Conservation (phyloP, 345 rosid genomes). For the Laguncularia racemosa region DNA sequence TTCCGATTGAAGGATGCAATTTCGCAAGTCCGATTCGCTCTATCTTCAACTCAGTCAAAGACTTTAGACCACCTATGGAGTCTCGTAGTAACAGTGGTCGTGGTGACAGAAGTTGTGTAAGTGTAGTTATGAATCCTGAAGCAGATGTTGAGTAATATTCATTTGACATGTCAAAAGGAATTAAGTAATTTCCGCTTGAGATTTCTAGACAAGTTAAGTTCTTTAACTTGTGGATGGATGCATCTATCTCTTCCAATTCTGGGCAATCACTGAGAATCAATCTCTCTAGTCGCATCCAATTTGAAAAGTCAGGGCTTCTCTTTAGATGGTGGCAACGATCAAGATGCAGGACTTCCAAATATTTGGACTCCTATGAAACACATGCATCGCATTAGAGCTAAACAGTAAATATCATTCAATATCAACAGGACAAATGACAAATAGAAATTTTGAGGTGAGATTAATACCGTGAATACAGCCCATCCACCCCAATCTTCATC, state of each 20-base stretch:
- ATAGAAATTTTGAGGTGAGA: background rate
- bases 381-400: no score
- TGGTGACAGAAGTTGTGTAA: background rate
- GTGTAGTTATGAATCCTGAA: no score
- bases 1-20: background rate
- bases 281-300: background rate
- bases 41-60: background rate
- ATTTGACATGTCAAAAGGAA: accelerated
- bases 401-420: no score
- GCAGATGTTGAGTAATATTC: no score
- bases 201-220: background rate
- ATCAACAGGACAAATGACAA: background rate
- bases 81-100: no score
- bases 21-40: background rate
- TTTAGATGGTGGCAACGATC: background rate
- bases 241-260: background rate
- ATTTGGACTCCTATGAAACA: background rate
- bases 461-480: background rate
- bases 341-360: background rate
- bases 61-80: no score
- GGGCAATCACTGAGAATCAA: background rate
- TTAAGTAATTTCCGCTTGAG: no score
- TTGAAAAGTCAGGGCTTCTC: background rate
- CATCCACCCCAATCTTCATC: constrained; percentile 1
- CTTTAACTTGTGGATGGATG: background rate